phyloP scores from a whole-genome alignment of 2,329 filamentous ascomycete species.

The Periconia sp. region DNA sequence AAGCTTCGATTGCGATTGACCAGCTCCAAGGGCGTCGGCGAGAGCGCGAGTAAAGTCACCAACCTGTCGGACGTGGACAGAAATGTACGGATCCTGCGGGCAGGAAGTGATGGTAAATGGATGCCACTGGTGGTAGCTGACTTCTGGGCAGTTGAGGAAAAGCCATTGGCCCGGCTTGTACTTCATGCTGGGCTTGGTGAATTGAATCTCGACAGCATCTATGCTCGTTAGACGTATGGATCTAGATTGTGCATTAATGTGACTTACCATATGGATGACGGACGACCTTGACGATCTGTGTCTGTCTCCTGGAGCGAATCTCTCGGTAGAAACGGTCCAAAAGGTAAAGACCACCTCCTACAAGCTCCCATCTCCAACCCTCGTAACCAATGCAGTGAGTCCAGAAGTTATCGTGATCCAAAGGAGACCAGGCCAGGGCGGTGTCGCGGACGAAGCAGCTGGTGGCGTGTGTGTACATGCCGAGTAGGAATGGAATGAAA shows the following conservation, averaged over 20 bases:
- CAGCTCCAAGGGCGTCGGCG: constrained; percentile 94
- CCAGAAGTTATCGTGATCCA: constrained; percentile 85
- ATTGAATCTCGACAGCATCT: constrained; percentile 97
- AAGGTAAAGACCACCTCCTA: constrained; percentile 84
- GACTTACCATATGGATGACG: constrained; percentile 87
- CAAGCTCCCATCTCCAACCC: constrained; percentile 96
- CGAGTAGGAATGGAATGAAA: constrained; percentile 95
- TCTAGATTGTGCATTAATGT: background rate
- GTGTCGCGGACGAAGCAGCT: constrained; percentile 96
- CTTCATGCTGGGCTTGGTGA: constrained; percentile 92
- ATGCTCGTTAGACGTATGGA: constrained; percentile 30
- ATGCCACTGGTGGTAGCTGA: constrained; percentile 94
- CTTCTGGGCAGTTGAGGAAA: constrained; percentile 89
- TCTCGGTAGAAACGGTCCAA: constrained; percentile 90
- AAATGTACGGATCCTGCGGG: constrained; percentile 93
- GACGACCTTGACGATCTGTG: constrained; percentile 91
- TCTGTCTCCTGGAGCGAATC: constrained; percentile 80
- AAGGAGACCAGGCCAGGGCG: constrained; percentile 74
- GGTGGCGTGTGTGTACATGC: constrained; percentile 92
- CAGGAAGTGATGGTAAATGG: constrained; percentile 99
- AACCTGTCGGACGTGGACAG: constrained; percentile 92
- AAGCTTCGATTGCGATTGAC: constrained; percentile 82
- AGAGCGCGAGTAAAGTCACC: constrained; percentile 94
- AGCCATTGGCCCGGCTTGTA: constrained; percentile 99
- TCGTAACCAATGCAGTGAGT: constrained; percentile 91